Base-by-base conservation (phyloP, 2,329 filamentous ascomycete species). In the Chaetothyriales sp. region DNA sequence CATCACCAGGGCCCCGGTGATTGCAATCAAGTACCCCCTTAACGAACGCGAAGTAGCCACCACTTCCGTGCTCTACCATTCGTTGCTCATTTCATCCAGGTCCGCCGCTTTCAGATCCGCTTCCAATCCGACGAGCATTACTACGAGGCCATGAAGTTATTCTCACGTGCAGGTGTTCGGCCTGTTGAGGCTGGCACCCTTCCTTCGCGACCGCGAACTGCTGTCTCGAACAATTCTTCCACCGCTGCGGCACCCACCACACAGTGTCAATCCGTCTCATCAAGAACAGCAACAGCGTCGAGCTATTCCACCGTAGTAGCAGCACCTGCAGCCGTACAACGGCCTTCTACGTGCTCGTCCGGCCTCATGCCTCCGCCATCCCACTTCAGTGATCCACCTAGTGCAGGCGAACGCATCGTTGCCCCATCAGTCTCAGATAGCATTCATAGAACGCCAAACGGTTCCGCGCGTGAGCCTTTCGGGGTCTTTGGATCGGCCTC, bases 91-190 rank as follows among this genome's bases (percentile, higher is more conserved):
- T 19, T n/a, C 3, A 19, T n/a, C 10, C 53, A 73, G 71, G 60
- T 68, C 18, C 67, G 69, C 25, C 67, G 71, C 6, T 71, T 73
- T 18, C 71, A 73, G 51, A 62, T 73, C 53, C 72, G 70, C 50
- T 72, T 73, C 49, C 58, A 60, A 1, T 64, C 61, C 1, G 64
- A 68, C 43, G 59, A 61, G 19, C 69, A 73, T 51, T 73, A 67
- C 54, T 68, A 67, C 47, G 64, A 65, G 18, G 67, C 66, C 1
- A 58, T 73, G 44, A 63, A 67, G 5, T 64, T 71, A n/a, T 59
- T 73, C 1, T 65, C 65, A 25, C 63, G 66, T 44, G 66, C 67
- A 43, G 66, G 68, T 37, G 72, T 71, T 53, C 69, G 68, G n/a
- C 65, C 71, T 37, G 67, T 66, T 8, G 69, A 72, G 51, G 65